Evolutionary conservation across 768 basidiomycete genomes (phyloP).

Genomic region (Brasilioporus rufonigricans): DNA sequence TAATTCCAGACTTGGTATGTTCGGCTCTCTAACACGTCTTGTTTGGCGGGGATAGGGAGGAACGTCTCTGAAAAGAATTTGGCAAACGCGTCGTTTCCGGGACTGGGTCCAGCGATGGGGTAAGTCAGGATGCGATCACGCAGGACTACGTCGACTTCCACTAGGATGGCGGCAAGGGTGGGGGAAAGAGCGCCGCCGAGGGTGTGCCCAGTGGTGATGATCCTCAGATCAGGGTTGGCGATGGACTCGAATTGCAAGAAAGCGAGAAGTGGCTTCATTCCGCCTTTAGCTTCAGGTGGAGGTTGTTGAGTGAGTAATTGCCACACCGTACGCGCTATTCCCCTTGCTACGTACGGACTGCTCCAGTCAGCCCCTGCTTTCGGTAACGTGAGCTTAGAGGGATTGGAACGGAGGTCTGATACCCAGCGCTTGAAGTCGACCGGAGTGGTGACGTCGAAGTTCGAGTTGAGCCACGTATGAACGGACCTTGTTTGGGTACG

Average conservation of each 20-base stretch:
- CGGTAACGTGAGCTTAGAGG: not conserved
- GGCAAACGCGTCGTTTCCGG: constrained; percentile 6
- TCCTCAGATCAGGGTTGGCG: not conserved
- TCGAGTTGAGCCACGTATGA: constrained; percentile 3
- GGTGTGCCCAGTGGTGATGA: constrained; percentile 13
- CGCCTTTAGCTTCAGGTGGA: not conserved
- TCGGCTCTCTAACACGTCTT: not conserved
- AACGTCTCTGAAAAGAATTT: not conserved
- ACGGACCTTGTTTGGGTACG: not conserved
- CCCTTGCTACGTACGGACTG: not conserved
- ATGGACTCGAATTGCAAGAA: not conserved
- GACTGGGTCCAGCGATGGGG: constrained; percentile 7
- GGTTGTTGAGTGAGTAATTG: constrained; percentile 1
- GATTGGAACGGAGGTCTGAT: not conserved
- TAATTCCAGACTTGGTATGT: constrained; percentile 11
- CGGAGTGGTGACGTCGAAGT: constrained; percentile 3
- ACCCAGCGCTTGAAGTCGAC: constrained; percentile 9
- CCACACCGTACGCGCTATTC: not conserved
- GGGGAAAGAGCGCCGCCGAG: constrained; percentile 12
- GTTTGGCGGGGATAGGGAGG: not conserved
- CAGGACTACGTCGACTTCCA: not conserved
- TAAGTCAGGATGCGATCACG: constrained; percentile 3
- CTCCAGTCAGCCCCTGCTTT: not conserved
- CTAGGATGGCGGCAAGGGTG: constrained; percentile 6
- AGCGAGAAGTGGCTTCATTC: not conserved